Evolutionary conservation across 768 basidiomycete genomes (phyloP), one percentile per base, ranked within the genome.

Genomic region (Coprinopsis marcescibilis): DNA sequence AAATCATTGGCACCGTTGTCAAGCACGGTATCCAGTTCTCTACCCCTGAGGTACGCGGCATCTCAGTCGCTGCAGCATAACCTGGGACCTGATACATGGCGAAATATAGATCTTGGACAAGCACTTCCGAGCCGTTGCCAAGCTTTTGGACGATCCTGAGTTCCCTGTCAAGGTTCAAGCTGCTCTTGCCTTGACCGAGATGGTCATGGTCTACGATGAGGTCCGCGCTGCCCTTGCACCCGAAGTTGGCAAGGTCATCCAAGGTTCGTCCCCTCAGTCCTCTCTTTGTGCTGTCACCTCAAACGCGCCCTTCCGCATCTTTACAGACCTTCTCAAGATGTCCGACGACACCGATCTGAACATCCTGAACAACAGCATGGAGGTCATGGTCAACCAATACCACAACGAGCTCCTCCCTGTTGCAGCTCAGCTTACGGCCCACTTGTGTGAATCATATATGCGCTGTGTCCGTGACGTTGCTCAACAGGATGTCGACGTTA

Each of bases 291-390:
- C 49, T 29, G 11, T 11, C 23, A 24, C 13, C 12, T 40, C 10
- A 32, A 32, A 15, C 21, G 7, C 8, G 26, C 5, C 44, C 12
- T 35, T 45, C 34, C 25, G 4, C 41, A 38, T 12, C 29, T 55
- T 17, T n/a, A 25, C 51, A 89, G 89, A 87, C 60, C 70, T 93
- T n/a, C 75, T 93, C 55, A 89, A 89, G 61, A 73, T 95, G 35
- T 81, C 87, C n/a, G 87, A 92, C 60, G 88, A 93, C 65, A 90
- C 89, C 36, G 91, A 94, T 60, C 68, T 95, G 35, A 90, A 94
- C 60, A 75, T 89, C 39, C 71, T 93, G 46, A 90, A 89, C 57
- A 72, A 70, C 51, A 78, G 84, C 57, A 89, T 91, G 83, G 86
- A 90, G 56, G 77, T 80, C 20, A 83, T 94, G 78, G 91, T 93